Evolutionary conservation across 495 filamentous ascomycete genomes (phyloP).

Genomic region (Talaromyces adpressus): DNA sequence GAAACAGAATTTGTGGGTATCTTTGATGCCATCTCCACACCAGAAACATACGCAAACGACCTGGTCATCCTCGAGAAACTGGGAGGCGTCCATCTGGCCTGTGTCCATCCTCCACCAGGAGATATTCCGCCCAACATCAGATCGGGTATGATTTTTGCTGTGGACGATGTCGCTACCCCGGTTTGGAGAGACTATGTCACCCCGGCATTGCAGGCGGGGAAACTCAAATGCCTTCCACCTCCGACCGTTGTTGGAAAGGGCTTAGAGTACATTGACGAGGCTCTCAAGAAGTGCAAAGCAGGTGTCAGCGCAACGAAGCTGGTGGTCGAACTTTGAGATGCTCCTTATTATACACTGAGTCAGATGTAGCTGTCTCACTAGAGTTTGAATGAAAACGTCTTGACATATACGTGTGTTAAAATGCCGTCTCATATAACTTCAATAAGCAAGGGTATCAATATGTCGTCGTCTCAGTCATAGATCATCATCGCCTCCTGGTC

Average conservation of each 20-base stretch:
- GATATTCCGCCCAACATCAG: constrained; percentile 30
- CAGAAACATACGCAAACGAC: constrained; percentile 24
- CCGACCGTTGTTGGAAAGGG: constrained; percentile 30
- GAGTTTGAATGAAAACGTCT: background rate
- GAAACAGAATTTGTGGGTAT: constrained; percentile 26
- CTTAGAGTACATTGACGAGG: constrained; percentile 34
- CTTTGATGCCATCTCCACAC: constrained; percentile 32
- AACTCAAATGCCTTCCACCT: constrained; percentile 22
- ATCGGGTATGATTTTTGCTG: constrained; percentile 37
- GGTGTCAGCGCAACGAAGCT: constrained; percentile 36
- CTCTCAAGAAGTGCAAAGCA: constrained; percentile 23
- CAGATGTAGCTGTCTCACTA: background rate
- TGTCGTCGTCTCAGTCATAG: background rate
- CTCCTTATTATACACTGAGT: background rate
- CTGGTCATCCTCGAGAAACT: constrained; percentile 24
- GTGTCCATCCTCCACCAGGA: constrained; percentile 22
- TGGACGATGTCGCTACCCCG: constrained; percentile 32
- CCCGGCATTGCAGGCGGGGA: constrained; percentile 21
- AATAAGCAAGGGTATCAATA: constrained; percentile 3
- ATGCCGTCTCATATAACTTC: background rate
- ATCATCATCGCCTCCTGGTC: background rate
- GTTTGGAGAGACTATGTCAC: constrained; percentile 32
- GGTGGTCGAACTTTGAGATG: constrained; percentile 21
- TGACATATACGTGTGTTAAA: background rate
- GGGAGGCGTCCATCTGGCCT: constrained; percentile 26